Conservation (phyloP, 441 rosid species). For the Capsella rubella region DNA sequence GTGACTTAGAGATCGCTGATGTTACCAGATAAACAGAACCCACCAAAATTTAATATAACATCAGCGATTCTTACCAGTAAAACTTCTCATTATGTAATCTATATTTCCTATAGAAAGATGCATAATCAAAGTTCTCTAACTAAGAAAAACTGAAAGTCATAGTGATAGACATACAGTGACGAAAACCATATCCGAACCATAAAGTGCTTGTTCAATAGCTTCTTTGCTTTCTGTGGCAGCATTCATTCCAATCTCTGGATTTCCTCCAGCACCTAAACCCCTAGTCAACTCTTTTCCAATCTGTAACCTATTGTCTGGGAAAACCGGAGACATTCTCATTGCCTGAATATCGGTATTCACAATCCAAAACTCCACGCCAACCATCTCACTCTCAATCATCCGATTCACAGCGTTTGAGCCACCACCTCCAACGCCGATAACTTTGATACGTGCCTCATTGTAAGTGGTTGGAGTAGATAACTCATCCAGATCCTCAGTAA, state of each 20-base stretch:
- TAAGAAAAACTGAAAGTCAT: background rate
- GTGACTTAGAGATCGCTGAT: background rate
- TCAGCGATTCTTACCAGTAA: background rate
- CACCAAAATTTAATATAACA: background rate
- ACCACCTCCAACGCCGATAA: conserved; percentile 96
- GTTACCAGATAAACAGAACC: conserved; percentile 1
- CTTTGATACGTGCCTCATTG: conserved; percentile 90
- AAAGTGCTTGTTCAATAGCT: conserved; percentile 84
- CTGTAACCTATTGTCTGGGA: conserved; percentile 79
- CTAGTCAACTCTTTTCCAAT: conserved; percentile 96
- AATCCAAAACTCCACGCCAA: conserved; percentile 97
- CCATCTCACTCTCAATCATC: conserved; percentile 95
- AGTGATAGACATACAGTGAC: conserved; percentile 71
- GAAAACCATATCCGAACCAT: conserved; percentile 96
- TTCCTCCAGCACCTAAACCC: conserved; percentile 99
- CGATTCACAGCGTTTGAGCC: conserved; percentile 99
- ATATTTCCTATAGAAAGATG: background rate
- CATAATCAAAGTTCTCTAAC: background rate
- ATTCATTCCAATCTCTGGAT: conserved; percentile 95
- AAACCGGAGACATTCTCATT: conserved; percentile 88
- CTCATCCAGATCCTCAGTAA: conserved; percentile 60
- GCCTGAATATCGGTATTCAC: conserved; percentile 96
- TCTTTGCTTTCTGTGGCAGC: conserved; percentile 96
- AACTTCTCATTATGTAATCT: background rate
- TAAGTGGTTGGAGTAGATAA: conserved; percentile 52